Conservation (phyloP, 306 rosid species). For the Medicago ruthenica region DNA sequence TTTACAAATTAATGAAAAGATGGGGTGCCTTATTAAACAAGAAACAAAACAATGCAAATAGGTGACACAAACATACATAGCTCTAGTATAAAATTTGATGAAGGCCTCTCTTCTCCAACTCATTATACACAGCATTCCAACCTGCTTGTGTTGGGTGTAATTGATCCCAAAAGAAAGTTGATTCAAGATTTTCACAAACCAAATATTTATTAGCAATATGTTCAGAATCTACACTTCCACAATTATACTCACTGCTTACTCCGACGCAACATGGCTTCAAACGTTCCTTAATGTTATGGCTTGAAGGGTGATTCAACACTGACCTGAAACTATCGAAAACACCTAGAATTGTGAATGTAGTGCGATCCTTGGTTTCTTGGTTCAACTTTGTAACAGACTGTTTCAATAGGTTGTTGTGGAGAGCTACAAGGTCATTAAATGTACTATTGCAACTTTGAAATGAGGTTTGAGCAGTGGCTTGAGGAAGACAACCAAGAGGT, state of each 20-base stretch:
- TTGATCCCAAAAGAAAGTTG: slow-evolving; percentile 77
- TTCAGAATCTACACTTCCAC: slow-evolving; percentile 57
- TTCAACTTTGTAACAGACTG: slow-evolving; percentile 60
- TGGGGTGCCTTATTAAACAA: background rate
- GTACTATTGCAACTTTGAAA: slow-evolving; percentile 56
- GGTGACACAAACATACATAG: background rate
- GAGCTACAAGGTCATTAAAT: slow-evolving; percentile 43
- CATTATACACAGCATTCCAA: slow-evolving; percentile 64
- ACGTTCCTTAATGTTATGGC: slow-evolving; percentile 45
- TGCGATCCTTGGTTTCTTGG: slow-evolving; percentile 32
- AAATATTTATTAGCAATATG: slow-evolving; percentile 55
- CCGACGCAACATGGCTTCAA: slow-evolving; percentile 72
- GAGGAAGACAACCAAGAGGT: slow-evolving; percentile 75
- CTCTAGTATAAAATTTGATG: slow-evolving; percentile 8
- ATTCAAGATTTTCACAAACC: slow-evolving; percentile 56
- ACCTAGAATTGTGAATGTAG: slow-evolving; percentile 53
- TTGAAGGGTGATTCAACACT: slow-evolving; percentile 38
- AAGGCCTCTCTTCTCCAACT: slow-evolving; percentile 3
- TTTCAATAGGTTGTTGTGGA: slow-evolving; percentile 65
- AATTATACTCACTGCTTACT: slow-evolving; percentile 43
- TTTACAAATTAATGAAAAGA: background rate
- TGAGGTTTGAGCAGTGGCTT: slow-evolving; percentile 38
- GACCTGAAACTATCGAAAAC: slow-evolving; percentile 58
- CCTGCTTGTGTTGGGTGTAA: slow-evolving; percentile 77
- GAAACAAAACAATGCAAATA: background rate